Evolutionary conservation across 2,329 filamentous ascomycete genomes (phyloP).

Genomic region (Aspergillus alliaceus): DNA sequence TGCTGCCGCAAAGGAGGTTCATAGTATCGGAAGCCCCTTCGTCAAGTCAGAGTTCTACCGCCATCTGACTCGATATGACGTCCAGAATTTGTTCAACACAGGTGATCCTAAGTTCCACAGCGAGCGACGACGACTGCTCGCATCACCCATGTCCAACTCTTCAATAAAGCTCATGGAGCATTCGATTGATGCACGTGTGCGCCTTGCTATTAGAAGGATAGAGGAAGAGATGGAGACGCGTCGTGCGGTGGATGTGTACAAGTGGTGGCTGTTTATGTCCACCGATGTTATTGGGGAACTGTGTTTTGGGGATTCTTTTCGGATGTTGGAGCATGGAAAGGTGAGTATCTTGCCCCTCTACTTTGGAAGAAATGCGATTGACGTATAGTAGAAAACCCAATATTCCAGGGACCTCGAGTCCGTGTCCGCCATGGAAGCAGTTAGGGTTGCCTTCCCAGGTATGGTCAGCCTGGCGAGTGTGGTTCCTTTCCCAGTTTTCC

Average conservation of each 20-base stretch:
- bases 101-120: slow-evolving; percentile 37
- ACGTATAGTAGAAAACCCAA: no score
- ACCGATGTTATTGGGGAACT: slow-evolving; percentile 57
- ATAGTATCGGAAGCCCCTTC: slow-evolving; percentile 34
- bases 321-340: slow-evolving; percentile 52
- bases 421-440: no score
- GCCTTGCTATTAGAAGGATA: slow-evolving; percentile 47
- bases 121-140: slow-evolving; percentile 32
- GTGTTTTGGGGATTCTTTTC: slow-evolving; percentile 57
- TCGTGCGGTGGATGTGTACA: slow-evolving; percentile 48
- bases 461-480: no score
- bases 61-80: slow-evolving; percentile 13
- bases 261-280: slow-evolving; percentile 57
- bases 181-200: slow-evolving; percentile 37
- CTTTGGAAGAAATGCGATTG: no score
- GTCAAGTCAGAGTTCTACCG: slow-evolving; percentile 37
- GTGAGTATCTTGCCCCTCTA: slow-evolving; percentile 27
- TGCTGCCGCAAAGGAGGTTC: slow-evolving; percentile 32
- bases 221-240: slow-evolving; percentile 42
- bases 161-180: slow-evolving; percentile 38
- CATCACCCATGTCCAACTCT: slow-evolving; percentile 45
- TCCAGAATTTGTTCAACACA: slow-evolving; percentile 43
- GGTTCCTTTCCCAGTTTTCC: no score
- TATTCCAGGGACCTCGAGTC: not conserved
- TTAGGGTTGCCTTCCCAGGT: no score